Evolutionary conservation across 805 yeast species (phyloP), one percentile per base, ranked within the genome.

Genomic region (Myxozyma neotropica): DNA sequence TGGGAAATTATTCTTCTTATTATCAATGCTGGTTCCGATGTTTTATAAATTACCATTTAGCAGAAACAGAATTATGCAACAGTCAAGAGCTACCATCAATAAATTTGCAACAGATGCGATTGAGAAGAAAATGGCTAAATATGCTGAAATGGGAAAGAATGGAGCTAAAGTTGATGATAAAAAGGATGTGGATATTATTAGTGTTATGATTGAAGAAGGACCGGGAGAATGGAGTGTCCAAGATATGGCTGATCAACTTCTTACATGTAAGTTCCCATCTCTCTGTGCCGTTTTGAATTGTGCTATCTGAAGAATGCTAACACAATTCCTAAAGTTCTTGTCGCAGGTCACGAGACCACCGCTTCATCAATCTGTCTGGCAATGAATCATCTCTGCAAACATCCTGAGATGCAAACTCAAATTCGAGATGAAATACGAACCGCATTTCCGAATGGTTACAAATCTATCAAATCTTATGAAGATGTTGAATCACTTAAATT

Each of bases 311-410:
- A n/a, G n/a, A n/a, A n/a, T 24, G n/a, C 42, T 38, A 13, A 24
- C 19, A 21, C 10, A n/a, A 10, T 23, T 24, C n/a, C 21, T 39
- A 15, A 42, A 42, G 54, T 54, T n/a, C 31, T 29, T 12, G 13
- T 45, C 12, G 44, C 52, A 2, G 66, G 66, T n/a, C 66, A 62
- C 31, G 66, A 62, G 48, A 62, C 66, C 3, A 58, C 63, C 15
- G 63, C 66, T 6, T 47, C 66, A 1, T 40, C 63, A 12, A 27
- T 43, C 1, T 26, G 57, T 12, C 21, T 52, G 8, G 53, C 66
- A 4, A 42, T 58, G 13, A 29, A 55, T 17, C 42, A 35, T 23
- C 42, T 62, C 5, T 50, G 55, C 33, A 38, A 43, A 27, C 39
- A 55, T 35, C 58, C 55, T 8, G 58, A 51, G 3, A 19, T 62